Evolutionary conservation across 768 basidiomycete species (phyloP), one percentile per base, ranked within the genome.

Genomic region (Mycena galopus): DNA sequence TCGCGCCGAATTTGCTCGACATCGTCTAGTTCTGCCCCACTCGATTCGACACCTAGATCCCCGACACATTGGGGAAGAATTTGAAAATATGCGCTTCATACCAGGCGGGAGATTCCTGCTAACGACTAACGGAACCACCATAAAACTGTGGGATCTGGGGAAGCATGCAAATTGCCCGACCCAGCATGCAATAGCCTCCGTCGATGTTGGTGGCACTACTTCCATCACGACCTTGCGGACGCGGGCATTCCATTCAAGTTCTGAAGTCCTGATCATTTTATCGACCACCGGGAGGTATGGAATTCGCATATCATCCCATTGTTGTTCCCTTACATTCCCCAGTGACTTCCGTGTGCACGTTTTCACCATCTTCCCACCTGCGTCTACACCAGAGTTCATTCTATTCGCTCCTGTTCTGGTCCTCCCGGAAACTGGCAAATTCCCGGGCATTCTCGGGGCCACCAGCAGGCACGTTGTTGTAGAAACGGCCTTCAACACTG

Each of bases 101-200:
- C 69, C 73, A 21, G 73, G 73, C 21, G 73, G 73, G 7, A 30
- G 73, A 63, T 74, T 71, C n/a, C 60, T 74, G 12, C 19, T 74
- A 9, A 59, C 73, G 12, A 58, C 11, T 21, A 19, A 42, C 12
- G 14, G 29, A 29, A 30, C 30, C 19, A 51, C 47, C 1, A 4
- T 74, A n/a, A 42, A 42, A 1, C 11, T 74, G 23, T 74, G 73
- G 73, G 73, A 74, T 59, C 55, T 71, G 2, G 73, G 69, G 3
- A 42, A 16, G 42, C 35, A 14, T 2, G 3, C 19, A 9, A 42
- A 16, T 2, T 0, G 14, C 37, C 4, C 39, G 23, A 33, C 16
- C 4, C 14, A 5, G 1, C 25, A 39, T n/a, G 65, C 55, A 10
- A 53, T 74, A 14, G 61, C 69, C 1, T 71, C 66, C n/a, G 21